Conservation (phyloP, 805 yeast species). For the Debaryomyces hansenii region DNA sequence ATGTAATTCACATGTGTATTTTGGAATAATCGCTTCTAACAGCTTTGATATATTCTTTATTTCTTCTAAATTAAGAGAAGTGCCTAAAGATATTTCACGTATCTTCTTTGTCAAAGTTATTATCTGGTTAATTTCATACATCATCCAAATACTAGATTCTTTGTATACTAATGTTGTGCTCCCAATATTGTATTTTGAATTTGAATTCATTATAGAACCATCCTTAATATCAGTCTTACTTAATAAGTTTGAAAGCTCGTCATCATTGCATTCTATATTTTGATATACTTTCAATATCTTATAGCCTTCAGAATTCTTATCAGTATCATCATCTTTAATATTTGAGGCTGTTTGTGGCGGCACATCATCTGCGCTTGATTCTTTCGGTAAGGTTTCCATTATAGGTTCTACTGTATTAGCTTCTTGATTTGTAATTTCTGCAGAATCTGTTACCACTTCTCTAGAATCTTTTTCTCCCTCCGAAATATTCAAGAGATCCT, state of each 20-base stretch:
- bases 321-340: background rate
- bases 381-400: too few species aligned
- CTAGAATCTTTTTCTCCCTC: background rate
- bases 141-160: constrained; percentile 4
- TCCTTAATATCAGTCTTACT: background rate
- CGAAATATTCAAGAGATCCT: background rate
- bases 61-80: background rate
- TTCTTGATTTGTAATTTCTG: too few species aligned
- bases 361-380: background rate
- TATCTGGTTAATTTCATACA: constrained; percentile 4
- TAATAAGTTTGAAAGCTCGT: constrained; percentile 1
- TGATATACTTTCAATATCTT: background rate
- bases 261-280: background rate
- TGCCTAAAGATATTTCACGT: background rate
- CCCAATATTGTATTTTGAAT: background rate
- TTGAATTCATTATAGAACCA: background rate
- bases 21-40: background rate
- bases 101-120: background rate
- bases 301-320: background rate
- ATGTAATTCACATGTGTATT: constrained; percentile 1
- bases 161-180: constrained; percentile 4
- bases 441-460: background rate
- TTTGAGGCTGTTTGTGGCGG: background rate
- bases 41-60: background rate
- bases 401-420: too few species aligned